These are phyloP conservation scores for Nosema muscidifuracis DNA, from an alignment of 371 early-diverging fungal genomes.

Conservation along the genomic window DNA sequence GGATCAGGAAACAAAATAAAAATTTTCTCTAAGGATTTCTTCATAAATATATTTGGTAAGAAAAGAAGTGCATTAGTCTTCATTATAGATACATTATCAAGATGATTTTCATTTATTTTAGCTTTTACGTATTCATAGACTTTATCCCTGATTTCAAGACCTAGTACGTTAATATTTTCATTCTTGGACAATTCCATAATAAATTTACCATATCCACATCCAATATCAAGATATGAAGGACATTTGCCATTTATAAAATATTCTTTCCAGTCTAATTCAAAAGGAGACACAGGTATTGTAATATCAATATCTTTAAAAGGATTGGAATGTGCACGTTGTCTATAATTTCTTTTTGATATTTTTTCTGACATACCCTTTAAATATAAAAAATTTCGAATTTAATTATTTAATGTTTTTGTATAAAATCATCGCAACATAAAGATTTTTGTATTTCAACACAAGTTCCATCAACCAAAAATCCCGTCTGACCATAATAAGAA, in stretches of 20 bases:
- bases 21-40: conserved; percentile 81
- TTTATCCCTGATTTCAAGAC: conserved; percentile 95
- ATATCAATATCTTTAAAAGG: conserved; percentile 64
- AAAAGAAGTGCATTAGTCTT: conserved; percentile 98
- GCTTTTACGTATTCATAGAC: conserved; percentile 78
- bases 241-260: conserved; percentile 72
- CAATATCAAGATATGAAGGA: conserved; percentile 87
- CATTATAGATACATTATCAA: conserved; percentile 81
- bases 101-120: conserved; percentile 60
- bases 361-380: conserved; percentile 6
- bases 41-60: conserved; percentile 87
- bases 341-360: conserved; percentile 70
- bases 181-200: conserved; percentile 73
- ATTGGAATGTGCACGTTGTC: conserved; percentile 95
- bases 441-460: conserved; percentile 10
- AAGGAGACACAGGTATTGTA: conserved; percentile 72
- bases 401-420: background rate
- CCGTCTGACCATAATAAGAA: conserved; percentile 13
- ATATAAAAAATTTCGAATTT: background rate
- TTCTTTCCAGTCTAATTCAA: conserved; percentile 74
- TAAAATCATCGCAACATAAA: background rate
- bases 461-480: conserved; percentile 30
- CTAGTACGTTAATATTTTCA: conserved; percentile 80
- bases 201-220: conserved; percentile 97
- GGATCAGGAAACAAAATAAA: conserved; percentile 96